phyloP scores from a whole-genome alignment of 164 flowering plant genomes.

The Tinospora cordifolia region DNA sequence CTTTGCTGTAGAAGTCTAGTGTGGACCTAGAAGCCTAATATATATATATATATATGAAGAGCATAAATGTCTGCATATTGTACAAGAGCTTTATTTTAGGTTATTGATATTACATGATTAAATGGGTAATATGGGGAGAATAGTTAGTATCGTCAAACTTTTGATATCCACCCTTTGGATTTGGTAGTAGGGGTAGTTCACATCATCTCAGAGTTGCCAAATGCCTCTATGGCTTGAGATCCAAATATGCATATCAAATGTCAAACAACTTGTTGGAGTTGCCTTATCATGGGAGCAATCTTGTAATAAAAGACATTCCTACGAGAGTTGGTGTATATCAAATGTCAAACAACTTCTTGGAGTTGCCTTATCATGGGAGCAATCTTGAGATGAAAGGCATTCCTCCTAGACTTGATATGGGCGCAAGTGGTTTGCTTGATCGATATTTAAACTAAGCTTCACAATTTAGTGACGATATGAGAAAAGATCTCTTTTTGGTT shows the following conservation, averaged over 20 bases:
- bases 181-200: background rate
- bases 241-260: background rate
- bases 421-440: background rate
- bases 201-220: background rate
- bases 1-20: background rate
- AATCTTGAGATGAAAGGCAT: background rate
- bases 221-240: background rate
- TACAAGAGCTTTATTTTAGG: background rate
- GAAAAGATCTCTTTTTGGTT: no score
- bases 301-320: background rate
- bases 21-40: conserved; percentile 1
- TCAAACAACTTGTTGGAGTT: background rate
- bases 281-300: background rate
- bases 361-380: background rate
- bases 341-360: background rate
- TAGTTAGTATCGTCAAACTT: background rate
- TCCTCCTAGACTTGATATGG: background rate
- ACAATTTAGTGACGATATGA: background rate
- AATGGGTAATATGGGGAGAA: background rate
- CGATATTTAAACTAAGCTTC: background rate
- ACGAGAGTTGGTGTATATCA: background rate
- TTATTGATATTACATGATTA: background rate
- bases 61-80: background rate
- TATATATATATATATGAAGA: background rate
- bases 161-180: background rate